These are phyloP conservation scores for Raffaelea albimanens DNA, from an alignment of 2,329 filamentous ascomycete genomes.

Conservation along the genomic window DNA sequence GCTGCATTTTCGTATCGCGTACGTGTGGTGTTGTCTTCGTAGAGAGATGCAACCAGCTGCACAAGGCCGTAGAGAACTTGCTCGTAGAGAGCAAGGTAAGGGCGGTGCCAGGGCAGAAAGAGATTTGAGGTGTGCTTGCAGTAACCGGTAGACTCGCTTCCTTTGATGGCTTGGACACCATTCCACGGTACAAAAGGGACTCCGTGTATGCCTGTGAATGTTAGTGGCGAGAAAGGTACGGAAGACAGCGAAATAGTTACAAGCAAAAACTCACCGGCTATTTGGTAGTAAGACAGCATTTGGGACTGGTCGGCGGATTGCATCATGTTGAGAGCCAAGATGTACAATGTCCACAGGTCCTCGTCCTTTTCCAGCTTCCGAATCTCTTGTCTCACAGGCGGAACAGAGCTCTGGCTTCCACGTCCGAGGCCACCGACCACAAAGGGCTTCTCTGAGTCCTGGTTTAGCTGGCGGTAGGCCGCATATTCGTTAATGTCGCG, in stretches of 20 bases:
- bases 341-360: conserved; percentile 66
- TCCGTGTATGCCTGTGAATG: conserved; percentile 62
- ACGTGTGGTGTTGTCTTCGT: conserved; percentile 29
- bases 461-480: neutral
- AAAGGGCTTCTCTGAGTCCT: conserved; percentile 19
- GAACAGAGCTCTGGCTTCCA: conserved; percentile 18
- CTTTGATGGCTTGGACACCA: conserved; percentile 37
- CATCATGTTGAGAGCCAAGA: conserved; percentile 65
- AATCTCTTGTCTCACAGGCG: conserved; percentile 53
- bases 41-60: conserved; percentile 35
- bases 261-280: conserved; percentile 55
- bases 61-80: conserved; percentile 28
- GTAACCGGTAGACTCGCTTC: conserved; percentile 55
- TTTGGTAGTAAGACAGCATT: conserved; percentile 65
- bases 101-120: conserved; percentile 77
- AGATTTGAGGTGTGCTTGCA: conserved; percentile 66
- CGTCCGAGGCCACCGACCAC: conserved; percentile 33
- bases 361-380: conserved; percentile 52
- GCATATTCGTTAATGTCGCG: conserved; percentile 27
- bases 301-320: conserved; percentile 54
- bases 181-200: conserved; percentile 54
- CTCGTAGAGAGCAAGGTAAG: conserved; percentile 59
- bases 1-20: conserved; percentile 42
- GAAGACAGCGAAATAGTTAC: too few species aligned
- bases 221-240: conserved; percentile 4